Conservation (phyloP, 495 filamentous ascomycete genomes). For the Eremomyces bilateralis region DNA sequence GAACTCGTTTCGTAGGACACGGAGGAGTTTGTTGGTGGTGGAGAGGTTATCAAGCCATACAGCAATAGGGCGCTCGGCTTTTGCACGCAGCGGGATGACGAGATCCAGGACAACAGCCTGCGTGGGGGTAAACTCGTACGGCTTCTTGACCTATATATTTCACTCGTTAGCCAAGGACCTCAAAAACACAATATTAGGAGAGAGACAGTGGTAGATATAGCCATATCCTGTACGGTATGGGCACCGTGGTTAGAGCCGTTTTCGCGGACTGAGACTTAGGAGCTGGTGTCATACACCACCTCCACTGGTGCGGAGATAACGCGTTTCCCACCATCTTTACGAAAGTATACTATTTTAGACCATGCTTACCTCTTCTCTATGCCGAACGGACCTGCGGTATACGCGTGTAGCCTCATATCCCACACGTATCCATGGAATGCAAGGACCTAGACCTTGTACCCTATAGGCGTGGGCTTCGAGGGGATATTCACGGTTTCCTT, state of each 20-base stretch:
- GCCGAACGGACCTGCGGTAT: not conserved
- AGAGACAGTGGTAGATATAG: too few species aligned
- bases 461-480: conserved; percentile 1
- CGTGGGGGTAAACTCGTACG: not conserved
- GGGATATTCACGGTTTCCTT: conserved; percentile 2
- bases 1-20: not conserved
- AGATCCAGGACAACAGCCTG: too few species aligned
- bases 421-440: conserved; percentile 1
- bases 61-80: too few species aligned
- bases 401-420: conserved; percentile 1
- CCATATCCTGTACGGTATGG: too few species aligned
- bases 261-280: too few species aligned
- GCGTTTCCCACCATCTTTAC: not conserved
- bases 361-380: too few species aligned
- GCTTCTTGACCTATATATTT: too few species aligned
- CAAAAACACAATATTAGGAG: too few species aligned
- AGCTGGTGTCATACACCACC: not conserved
- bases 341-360: too few species aligned
- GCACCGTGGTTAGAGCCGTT: too few species aligned
- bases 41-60: conserved; percentile 4
- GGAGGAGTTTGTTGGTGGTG: not conserved
- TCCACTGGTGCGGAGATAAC: conserved; percentile 1
- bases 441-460: conserved; percentile 3
- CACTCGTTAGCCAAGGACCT: too few species aligned
- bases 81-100: too few species aligned